Base-by-base conservation (phyloP, 441 rosid species). In the Pelargonium cotyledonis region DNA sequence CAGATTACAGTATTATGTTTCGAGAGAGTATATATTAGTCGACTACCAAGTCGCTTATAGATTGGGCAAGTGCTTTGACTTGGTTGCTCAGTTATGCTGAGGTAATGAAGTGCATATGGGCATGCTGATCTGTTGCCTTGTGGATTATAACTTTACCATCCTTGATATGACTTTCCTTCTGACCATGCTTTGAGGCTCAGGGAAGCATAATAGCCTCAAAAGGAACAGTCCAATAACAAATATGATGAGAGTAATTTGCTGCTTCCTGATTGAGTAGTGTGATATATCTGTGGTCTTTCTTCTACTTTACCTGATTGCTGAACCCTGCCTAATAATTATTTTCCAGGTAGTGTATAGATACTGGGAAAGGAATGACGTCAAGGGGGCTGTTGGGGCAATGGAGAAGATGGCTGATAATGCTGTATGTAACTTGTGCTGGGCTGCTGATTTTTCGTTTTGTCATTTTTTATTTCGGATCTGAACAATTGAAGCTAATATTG, bases 321-420 rank as follows among this genome's bases (percentile, higher is more conserved):
- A 80, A 67, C 35, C 35, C 35, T 29, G 35, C 35, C 35, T 29
- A 0, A 2, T 29, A 16, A 63, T 51, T 75, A 31, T 60, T 60
- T 82, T 70, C 78, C 21, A 95, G 99, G 93, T 77, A 53, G 94
- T 95, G 69, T 83, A 82, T 73, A 85, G 94, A 82, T 88, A 80
- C 77, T 92, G 99, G 99, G 92, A 84, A 78, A 86, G 98, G 76
- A 85, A 83, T 70, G 96, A 90, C 78, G 66, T 90, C 15, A 95
- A 82, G 77, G 91, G 89, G 66, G 85, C 89, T 40, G 85, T 95
- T 74, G 73, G 83, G 78, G 86, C 87, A 53, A 80, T 90, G 83
- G 97, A 88, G 81, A 95, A 89, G 85, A 92, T 95, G 98, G 95
- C 96, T 72, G 97, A 95, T 80, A 76, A 89, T 79, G 85, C 88